Evolutionary conservation across 768 basidiomycete genomes (phyloP).

Genomic region (Termitomyces sp.): DNA sequence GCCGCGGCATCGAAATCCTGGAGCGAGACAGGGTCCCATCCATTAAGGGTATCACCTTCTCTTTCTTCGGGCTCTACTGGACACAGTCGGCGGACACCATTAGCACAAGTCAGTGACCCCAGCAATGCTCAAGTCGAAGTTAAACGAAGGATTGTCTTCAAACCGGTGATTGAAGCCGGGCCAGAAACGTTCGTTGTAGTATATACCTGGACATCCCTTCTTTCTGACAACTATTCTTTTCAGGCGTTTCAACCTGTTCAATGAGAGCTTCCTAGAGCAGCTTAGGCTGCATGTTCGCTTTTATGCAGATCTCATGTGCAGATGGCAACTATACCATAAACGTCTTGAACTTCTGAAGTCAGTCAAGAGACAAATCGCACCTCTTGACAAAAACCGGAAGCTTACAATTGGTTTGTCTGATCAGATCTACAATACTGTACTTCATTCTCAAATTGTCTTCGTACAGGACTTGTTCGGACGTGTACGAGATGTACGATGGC

Average conservation of each 20-base stretch:
- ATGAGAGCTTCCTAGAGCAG: slow-evolving; percentile 36
- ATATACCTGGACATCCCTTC: neutral
- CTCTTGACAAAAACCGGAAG: slow-evolving; percentile 15
- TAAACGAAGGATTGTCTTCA: slow-evolving; percentile 31
- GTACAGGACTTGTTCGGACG: slow-evolving; percentile 41
- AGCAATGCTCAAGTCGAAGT: slow-evolving; percentile 28
- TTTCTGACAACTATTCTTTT: slow-evolving; percentile 11
- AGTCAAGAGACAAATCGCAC: slow-evolving; percentile 31
- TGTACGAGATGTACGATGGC: slow-evolving; percentile 41
- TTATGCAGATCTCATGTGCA: slow-evolving; percentile 73
- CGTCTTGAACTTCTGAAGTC: slow-evolving; percentile 71
- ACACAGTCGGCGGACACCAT: slow-evolving; percentile 34
- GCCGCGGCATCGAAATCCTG: slow-evolving; percentile 46
- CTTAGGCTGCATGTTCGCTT: slow-evolving; percentile 53
- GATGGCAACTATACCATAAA: slow-evolving; percentile 71
- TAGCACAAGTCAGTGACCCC: slow-evolving; percentile 11
- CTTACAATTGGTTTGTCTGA: slow-evolving; percentile 31
- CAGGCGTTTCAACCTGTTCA: slow-evolving; percentile 25
- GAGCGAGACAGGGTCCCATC: slow-evolving; percentile 39
- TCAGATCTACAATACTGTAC: neutral
- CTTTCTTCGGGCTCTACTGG: slow-evolving; percentile 42
- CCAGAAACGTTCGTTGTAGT: slow-evolving; percentile 7
- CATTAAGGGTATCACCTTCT: slow-evolving; percentile 31
- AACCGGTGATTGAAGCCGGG: slow-evolving; percentile 25
- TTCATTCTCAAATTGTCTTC: neutral